Percentiles rank a stretch among this genome's conserved stretches.
phyloP scores from a whole-genome alignment of 352 stramenopile species.

The Thraustochytrium sp. region DNA sequence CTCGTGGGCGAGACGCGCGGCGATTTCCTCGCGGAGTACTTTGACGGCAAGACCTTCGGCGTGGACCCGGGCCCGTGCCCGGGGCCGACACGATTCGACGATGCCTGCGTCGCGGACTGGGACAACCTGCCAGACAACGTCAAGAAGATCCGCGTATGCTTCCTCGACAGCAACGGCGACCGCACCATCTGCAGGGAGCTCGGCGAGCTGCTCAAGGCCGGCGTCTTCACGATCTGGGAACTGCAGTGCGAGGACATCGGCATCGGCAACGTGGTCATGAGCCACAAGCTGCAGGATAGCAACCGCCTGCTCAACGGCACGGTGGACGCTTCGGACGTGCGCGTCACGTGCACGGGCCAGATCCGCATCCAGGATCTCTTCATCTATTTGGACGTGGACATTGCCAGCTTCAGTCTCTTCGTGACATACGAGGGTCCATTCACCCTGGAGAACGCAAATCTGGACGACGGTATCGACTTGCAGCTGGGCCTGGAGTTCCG shows the following conservation, averaged over 20 bases:
- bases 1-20: not conserved
- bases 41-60: constrained; percentile 38
- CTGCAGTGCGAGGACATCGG: not conserved
- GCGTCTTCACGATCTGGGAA: constrained; percentile 23
- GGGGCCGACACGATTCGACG: not conserved
- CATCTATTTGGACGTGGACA: not conserved
- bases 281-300: not conserved
- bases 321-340: not conserved
- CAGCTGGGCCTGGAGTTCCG: not conserved
- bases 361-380: not conserved
- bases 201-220: not conserved
- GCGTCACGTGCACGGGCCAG: not conserved
- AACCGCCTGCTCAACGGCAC: not conserved
- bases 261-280: not conserved
- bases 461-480: not conserved
- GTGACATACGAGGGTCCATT: not conserved
- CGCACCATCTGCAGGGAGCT: constrained; percentile 4
- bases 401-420: not conserved
- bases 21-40: constrained; percentile 31
- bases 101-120: constrained; percentile 4
- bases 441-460: not conserved
- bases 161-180: not conserved
- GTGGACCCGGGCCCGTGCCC: not conserved
- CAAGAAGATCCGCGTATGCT: constrained; percentile 12
- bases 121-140: not conserved